Conservation (phyloP, 108 stramenopile species). For the Fragilaria crotonensis region DNA sequence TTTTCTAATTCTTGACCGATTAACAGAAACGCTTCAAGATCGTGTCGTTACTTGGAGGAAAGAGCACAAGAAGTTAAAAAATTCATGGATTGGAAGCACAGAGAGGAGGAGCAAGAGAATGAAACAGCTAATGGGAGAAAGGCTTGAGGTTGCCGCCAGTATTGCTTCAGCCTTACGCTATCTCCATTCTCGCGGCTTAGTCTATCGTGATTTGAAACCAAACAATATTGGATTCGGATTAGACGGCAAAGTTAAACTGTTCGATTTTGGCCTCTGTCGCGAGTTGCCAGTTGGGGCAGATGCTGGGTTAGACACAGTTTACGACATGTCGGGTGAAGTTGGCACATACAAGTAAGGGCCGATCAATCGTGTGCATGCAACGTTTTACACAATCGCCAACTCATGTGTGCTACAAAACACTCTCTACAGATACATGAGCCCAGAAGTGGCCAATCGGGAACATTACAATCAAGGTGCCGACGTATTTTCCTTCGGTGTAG, state of each 20-base stretch:
- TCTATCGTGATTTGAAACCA: conserved; percentile 73
- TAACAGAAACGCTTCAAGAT: conserved; percentile 45
- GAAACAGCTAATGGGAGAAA: not conserved
- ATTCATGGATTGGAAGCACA: not conserved
- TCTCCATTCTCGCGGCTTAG: conserved; percentile 54
- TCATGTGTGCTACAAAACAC: not conserved
- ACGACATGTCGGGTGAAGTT: not conserved
- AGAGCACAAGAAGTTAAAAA: not conserved
- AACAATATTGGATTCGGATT: conserved; percentile 68
- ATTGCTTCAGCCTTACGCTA: conserved; percentile 67
- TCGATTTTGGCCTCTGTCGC: conserved; percentile 73
- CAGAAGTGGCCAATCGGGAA: conserved; percentile 51
- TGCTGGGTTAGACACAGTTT: not conserved
- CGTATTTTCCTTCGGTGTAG: conserved; percentile 66
- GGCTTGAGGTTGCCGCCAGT: conserved; percentile 18
- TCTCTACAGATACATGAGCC: conserved; percentile 52
- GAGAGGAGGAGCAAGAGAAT: not conserved
- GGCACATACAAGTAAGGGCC: not conserved
- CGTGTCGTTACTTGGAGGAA: conserved; percentile 28
- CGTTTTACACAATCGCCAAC: no score
- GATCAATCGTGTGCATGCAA: no score
- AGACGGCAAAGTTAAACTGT: conserved; percentile 48
- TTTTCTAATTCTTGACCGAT: conserved; percentile 59
- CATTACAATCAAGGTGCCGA: conserved; percentile 67
- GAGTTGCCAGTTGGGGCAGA: conserved; percentile 36